Evolutionary conservation across 805 yeast genomes (phyloP).

Genomic region (Pichia manshurica): DNA sequence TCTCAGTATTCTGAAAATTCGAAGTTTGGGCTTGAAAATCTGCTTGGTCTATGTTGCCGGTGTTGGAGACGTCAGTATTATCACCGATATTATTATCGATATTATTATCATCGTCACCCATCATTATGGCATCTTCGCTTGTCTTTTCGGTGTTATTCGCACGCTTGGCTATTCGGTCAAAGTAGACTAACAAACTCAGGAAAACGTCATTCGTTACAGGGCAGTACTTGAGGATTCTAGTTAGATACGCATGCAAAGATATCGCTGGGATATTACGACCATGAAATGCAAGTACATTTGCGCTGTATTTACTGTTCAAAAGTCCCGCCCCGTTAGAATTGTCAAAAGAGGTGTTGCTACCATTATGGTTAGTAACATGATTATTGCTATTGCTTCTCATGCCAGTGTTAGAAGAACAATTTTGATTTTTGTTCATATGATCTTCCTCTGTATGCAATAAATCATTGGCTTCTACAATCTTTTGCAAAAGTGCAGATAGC

Average conservation of each 20-base stretch:
- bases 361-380: background rate
- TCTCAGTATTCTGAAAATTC: too few species aligned
- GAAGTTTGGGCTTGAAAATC: too few species aligned
- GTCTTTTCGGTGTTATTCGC: slow-evolving; percentile 44
- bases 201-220: slow-evolving; percentile 98
- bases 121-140: slow-evolving; percentile 22
- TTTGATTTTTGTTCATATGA: background rate
- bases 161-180: slow-evolving; percentile 86
- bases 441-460: slow-evolving; percentile 55
- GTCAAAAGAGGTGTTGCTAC: slow-evolving; percentile 7
- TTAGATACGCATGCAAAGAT: slow-evolving; percentile 78
- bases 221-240: slow-evolving; percentile 90
- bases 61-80: slow-evolving; percentile 10
- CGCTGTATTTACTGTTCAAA: slow-evolving; percentile 43
- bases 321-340: slow-evolving; percentile 17
- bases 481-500: slow-evolving; percentile 80
- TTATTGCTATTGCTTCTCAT: background rate
- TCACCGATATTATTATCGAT: background rate
- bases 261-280: slow-evolving; percentile 98
- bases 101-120: slow-evolving; percentile 15
- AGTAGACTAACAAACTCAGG: slow-evolving; percentile 81
- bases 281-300: slow-evolving; percentile 81
- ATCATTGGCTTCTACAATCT: slow-evolving; percentile 88
- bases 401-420: background rate
- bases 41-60: background rate